Percentiles rank a stretch among this genome's conserved stretches.
Conservation (phyloP, 192 early-diverging fungal species). For the Neocallimastix lanati region DNA sequence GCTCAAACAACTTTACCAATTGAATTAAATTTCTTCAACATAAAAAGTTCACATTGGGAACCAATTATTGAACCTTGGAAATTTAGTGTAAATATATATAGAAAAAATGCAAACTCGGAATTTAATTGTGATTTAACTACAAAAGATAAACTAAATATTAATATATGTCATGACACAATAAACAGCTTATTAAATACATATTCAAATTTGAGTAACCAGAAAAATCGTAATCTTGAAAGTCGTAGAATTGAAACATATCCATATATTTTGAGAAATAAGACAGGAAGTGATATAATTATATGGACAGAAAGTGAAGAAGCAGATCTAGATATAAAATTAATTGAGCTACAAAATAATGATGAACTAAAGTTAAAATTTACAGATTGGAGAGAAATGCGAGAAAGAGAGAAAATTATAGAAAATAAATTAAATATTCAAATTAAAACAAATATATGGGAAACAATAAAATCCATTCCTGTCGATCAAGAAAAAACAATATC, state of each 20-base stretch:
- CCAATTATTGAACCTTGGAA: conserved; percentile 71
- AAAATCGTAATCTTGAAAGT: not conserved
- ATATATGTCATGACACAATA: not conserved
- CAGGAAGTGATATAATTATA: conserved; percentile 74
- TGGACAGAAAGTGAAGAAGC: conserved; percentile 25
- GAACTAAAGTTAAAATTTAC: not conserved
- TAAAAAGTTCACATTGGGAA: conserved; percentile 97
- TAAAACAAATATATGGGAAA: conserved; percentile 51
- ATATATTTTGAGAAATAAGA: conserved; percentile 75
- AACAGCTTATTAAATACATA: not conserved
- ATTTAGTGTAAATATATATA: not conserved
- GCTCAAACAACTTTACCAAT: conserved; percentile 43
- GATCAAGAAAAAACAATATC: conserved; percentile 71
- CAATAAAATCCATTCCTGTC: conserved; percentile 67
- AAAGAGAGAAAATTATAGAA: not conserved
- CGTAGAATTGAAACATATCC: not conserved
- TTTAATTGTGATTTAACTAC: not conserved
- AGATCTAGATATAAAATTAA: not conserved
- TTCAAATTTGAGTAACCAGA: not conserved
- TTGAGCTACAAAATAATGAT: not conserved
- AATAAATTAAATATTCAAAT: not conserved
- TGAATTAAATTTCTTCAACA: conserved; percentile 83
- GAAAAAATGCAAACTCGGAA: not conserved
- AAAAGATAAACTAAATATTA: not conserved
- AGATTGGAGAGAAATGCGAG: conserved; percentile 62